Evolutionary conservation across 2,329 filamentous ascomycete genomes (phyloP).

Genomic region (Aureobasidium sp.): DNA sequence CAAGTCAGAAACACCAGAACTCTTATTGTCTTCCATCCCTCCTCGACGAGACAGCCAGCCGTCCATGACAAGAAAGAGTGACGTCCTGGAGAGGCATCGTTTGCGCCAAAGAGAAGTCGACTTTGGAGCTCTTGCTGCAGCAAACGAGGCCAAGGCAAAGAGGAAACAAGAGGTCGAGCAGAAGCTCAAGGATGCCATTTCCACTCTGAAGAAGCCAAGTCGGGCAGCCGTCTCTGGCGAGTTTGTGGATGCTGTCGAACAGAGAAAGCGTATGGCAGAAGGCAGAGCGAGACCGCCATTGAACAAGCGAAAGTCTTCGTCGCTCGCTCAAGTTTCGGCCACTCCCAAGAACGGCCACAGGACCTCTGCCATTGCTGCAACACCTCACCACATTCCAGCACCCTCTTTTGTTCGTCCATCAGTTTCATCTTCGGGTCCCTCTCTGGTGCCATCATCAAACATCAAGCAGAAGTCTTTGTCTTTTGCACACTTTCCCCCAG

Average conservation of each 20-base stretch:
- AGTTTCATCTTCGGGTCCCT: slow-evolving; percentile 21
- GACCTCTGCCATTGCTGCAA: slow-evolving; percentile 26
- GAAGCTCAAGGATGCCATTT: slow-evolving; percentile 66
- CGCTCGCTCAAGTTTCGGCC: slow-evolving; percentile 32
- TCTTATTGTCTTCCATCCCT: slow-evolving; percentile 42
- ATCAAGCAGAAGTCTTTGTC: slow-evolving; percentile 24
- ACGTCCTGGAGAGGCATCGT: slow-evolving; percentile 27
- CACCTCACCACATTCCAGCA: slow-evolving; percentile 20
- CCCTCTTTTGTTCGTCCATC: slow-evolving; percentile 19
- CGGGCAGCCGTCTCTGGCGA: slow-evolving; percentile 59
- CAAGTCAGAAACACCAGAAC: slow-evolving; percentile 47
- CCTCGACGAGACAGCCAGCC: slow-evolving; percentile 17
- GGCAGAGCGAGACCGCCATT: slow-evolving; percentile 21
- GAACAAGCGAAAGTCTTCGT: slow-evolving; percentile 20
- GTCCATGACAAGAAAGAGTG: slow-evolving; percentile 3
- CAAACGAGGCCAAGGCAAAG: slow-evolving; percentile 50
- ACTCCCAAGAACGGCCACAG: slow-evolving; percentile 32
- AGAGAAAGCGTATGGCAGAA: slow-evolving; percentile 34
- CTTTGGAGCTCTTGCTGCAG: slow-evolving; percentile 43
- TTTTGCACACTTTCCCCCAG: slow-evolving; percentile 10
- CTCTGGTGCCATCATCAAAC: slow-evolving; percentile 34
- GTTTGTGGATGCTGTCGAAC: slow-evolving; percentile 59
- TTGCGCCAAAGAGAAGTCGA: slow-evolving; percentile 44
- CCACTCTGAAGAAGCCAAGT: slow-evolving; percentile 66
- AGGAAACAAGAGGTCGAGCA: slow-evolving; percentile 61